A percentile compares a stretch with the other conserved stretches of the same genome.
Evolutionary conservation across 2,329 filamentous ascomycete genomes (phyloP).

Genomic region (Pseudogymnoascus sp.): DNA sequence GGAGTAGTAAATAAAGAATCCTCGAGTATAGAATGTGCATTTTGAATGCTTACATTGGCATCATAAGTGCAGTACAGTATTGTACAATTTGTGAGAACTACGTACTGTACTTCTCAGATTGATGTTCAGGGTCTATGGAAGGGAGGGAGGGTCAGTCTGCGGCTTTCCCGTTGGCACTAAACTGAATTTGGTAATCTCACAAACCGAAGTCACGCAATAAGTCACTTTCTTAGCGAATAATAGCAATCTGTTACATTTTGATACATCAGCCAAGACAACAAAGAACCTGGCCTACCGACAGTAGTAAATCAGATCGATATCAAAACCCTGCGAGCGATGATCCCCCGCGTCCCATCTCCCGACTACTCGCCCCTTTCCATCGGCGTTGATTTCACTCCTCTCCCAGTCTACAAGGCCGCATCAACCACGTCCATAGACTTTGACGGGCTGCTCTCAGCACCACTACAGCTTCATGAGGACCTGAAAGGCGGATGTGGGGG

Average conservation of each 20-base stretch:
- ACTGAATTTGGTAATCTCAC: background rate
- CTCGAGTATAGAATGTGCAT: background rate
- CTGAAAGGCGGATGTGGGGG: slow-evolving; percentile 83
- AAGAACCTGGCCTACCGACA: background rate
- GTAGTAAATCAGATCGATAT: background rate
- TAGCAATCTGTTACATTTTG: slow-evolving; percentile 8
- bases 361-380: slow-evolving; percentile 33
- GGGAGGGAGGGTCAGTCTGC: background rate
- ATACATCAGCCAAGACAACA: slow-evolving; percentile 8
- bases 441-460: slow-evolving; percentile 62
- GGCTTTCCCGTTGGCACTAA: slow-evolving; percentile 4
- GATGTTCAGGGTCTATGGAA: background rate
- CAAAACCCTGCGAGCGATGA: slow-evolving; percentile 18
- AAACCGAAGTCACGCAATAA: slow-evolving; percentile 1
- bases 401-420: slow-evolving; percentile 51
- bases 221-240: slow-evolving; percentile 5
- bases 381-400: slow-evolving; percentile 48
- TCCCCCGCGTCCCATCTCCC: slow-evolving; percentile 24
- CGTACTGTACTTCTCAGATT: background rate
- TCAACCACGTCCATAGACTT: slow-evolving; percentile 54
- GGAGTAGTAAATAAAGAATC: background rate
- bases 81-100: background rate
- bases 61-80: background rate
- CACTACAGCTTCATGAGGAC: slow-evolving; percentile 76
- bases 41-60: background rate